Conservation (phyloP, 805 yeast species). For the Teunomyces atbi region DNA sequence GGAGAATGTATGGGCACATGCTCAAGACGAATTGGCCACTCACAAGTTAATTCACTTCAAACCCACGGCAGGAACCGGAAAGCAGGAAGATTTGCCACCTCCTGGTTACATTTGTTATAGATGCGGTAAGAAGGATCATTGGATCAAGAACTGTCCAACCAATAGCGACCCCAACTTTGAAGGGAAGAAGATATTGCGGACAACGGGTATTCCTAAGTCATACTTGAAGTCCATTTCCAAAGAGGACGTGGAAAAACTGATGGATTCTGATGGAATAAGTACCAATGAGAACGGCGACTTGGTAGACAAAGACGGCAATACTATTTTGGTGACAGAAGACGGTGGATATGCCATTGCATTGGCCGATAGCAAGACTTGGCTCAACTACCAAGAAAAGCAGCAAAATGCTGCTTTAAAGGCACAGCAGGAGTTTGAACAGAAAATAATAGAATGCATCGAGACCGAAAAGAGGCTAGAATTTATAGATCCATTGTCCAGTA, state of each 20-base stretch:
- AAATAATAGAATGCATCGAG: slow-evolving; percentile 28
- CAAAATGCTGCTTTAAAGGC: slow-evolving; percentile 47
- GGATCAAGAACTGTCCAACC: slow-evolving; percentile 95
- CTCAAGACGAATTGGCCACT: slow-evolving; percentile 86
- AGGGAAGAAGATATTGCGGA: slow-evolving; percentile 83
- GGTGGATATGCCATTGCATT: slow-evolving; percentile 96
- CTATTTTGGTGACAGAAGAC: slow-evolving; percentile 85
- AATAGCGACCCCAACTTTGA: slow-evolving; percentile 91
- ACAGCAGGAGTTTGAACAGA: slow-evolving; percentile 51
- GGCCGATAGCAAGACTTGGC: slow-evolving; percentile 92
- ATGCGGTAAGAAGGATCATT: slow-evolving; percentile 92
- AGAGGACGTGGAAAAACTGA: slow-evolving; percentile 60
- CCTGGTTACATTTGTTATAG: slow-evolving; percentile 95
- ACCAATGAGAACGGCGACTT: slow-evolving; percentile 44
- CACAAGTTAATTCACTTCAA: slow-evolving; percentile 73
- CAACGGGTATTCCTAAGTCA: slow-evolving; percentile 96
- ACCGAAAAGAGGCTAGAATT: slow-evolving; percentile 41
- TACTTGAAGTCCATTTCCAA: slow-evolving; percentile 84
- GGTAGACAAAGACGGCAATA: slow-evolving; percentile 47
- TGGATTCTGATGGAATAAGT: slow-evolving; percentile 30
- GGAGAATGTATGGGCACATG: slow-evolving; percentile 90
- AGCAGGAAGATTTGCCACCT: slow-evolving; percentile 77
- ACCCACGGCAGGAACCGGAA: slow-evolving; percentile 29
- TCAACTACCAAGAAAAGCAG: slow-evolving; percentile 71
- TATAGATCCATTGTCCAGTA: slow-evolving; percentile 58